Percentiles rank a stretch among this genome's conserved stretches.
These are phyloP conservation scores for Sequoia sempervirens DNA, from an alignment of 75 land plant genomes.

Conservation along the genomic window DNA sequence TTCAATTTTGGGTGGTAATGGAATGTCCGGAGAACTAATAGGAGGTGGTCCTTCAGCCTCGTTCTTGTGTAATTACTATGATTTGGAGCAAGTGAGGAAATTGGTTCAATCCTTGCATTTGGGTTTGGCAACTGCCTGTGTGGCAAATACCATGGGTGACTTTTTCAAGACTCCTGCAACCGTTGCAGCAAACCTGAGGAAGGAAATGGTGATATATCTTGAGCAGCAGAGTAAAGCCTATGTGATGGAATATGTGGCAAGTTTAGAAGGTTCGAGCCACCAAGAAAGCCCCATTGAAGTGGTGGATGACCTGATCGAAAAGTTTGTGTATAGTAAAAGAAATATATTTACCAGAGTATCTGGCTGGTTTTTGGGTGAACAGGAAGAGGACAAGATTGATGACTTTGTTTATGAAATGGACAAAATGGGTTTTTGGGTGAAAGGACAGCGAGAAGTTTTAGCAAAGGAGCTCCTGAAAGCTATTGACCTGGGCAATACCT, in stretches of 20 bases:
- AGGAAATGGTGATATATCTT: conserved; percentile 77
- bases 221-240: conserved; percentile 49
- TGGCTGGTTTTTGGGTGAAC: conserved; percentile 69
- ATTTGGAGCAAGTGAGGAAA: conserved; percentile 54
- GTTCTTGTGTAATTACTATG: conserved; percentile 52
- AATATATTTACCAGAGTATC: conserved; percentile 70
- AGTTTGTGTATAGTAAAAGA: conserved; percentile 52
- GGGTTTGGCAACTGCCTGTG: conserved; percentile 74
- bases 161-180: conserved; percentile 57
- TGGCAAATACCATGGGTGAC: conserved; percentile 78
- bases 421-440: conserved; percentile 55
- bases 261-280: conserved; percentile 21
- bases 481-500: conserved; percentile 49
- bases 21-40: not conserved
- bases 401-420: conserved; percentile 88
- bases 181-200: conserved; percentile 58
- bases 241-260: conserved; percentile 39
- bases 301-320: conserved; percentile 60
- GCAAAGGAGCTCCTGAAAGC: conserved; percentile 55
- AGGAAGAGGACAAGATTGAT: conserved; percentile 82
- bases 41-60: not conserved
- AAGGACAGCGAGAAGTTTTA: conserved; percentile 64
- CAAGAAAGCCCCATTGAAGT: conserved; percentile 43
- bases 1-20: not conserved
- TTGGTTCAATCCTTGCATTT: conserved; percentile 54